Base-by-base conservation (phyloP, 257 asterid species). In the Apocynum venetum region DNA sequence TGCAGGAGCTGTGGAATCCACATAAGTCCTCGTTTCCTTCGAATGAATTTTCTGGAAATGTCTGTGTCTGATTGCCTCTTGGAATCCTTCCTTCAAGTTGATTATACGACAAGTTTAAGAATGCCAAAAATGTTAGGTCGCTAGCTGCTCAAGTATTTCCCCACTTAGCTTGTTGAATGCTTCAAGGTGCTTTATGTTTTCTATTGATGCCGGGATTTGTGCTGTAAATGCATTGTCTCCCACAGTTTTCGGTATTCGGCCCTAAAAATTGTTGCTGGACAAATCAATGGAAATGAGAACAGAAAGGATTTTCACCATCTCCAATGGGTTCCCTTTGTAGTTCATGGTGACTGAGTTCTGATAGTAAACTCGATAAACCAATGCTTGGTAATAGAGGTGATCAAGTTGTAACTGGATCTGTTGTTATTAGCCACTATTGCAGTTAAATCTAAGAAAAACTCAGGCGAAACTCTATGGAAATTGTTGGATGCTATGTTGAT, bases 401-500 rank as follows among this genome's bases (percentile, higher is more conserved):
- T 76, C 72, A 46, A 72, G 80, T 3, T 64, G 35, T 57, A 15
- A 52, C 64, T 68, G 47, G 79, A 61, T 38, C n/a, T 35, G 48
- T 77, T 84, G 52, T 78, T 74, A 9, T 63, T 80, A 7, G 56
- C 72, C 46, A 13, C 63, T 92, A 93, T 87, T 57, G 86, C 90
- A 31, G n/a, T 72, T 86, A 91, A 86, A 60, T 76, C 83, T 61
- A 20, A 53, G n/a, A 53, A 53, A 53, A 53, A 53, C 60, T 14
- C 1, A 20, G 60, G 60, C 19, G 60, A 6, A 14, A 53, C 60
- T 4, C 97, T 94, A 15, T 31, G 73, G 82, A 93, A 93, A 38
- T 80, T 79, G 60, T 93, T 93, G 75, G 56, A 85, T 56, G 96
- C 83, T 53, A 91, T 20, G 64, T 91, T 92, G 14, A 91, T 81